Conservation (phyloP, 1,284 basidiomycete genomes). For the Fomitopsis betulina region DNA sequence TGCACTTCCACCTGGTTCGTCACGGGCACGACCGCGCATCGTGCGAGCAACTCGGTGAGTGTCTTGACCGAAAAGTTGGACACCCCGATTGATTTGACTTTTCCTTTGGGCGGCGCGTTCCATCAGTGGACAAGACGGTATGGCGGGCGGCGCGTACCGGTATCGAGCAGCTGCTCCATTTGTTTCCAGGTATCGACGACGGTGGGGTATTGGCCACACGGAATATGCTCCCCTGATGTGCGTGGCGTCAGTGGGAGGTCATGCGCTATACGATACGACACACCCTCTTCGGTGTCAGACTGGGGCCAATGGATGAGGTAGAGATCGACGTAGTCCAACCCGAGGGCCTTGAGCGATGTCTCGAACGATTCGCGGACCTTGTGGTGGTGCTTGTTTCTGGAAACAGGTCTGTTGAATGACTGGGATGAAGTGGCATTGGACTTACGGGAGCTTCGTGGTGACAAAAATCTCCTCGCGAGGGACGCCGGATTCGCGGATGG, state of each 20-base stretch:
- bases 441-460: slow-evolving; percentile 30
- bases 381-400: slow-evolving; percentile 52
- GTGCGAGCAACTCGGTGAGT: slow-evolving; percentile 37
- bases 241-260: background rate
- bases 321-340: slow-evolving; percentile 63
- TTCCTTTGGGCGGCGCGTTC: slow-evolving; percentile 12
- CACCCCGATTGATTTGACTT: slow-evolving; percentile 60
- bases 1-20: slow-evolving; percentile 65
- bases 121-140: background rate
- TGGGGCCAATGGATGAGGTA: slow-evolving; percentile 70
- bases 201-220: slow-evolving; percentile 40
- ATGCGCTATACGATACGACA: background rate
- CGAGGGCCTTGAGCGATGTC: slow-evolving; percentile 57
- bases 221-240: slow-evolving; percentile 7
- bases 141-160: slow-evolving; percentile 25
- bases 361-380: slow-evolving; percentile 62
- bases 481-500: slow-evolving; percentile 35
- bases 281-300: slow-evolving; percentile 32
- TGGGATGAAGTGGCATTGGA: background rate
- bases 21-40: slow-evolving; percentile 44
- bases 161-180: slow-evolving; percentile 55
- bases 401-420: slow-evolving; percentile 1
- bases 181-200: slow-evolving; percentile 51
- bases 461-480: slow-evolving; percentile 41
- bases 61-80: slow-evolving; percentile 65